Conservation (phyloP, 768 basidiomycete species). For the Heimioporus sp. region DNA sequence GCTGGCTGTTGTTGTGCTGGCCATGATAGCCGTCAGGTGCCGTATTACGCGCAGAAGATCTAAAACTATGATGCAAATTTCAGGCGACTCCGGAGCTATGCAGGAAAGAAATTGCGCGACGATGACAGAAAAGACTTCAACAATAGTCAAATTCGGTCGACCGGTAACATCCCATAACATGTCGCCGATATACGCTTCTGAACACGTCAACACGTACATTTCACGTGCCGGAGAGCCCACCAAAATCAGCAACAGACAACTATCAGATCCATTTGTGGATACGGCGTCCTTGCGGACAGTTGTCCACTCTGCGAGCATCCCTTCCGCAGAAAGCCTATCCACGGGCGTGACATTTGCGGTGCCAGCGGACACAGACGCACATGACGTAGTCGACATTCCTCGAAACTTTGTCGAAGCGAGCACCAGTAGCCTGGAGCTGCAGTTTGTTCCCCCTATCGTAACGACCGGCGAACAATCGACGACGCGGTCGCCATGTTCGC, state of each 20-base stretch:
- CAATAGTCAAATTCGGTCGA: background rate
- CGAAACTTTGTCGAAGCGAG: slow-evolving; percentile 2
- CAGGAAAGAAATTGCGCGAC: background rate
- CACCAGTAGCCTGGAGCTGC: slow-evolving; percentile 19
- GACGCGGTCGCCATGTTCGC: slow-evolving; percentile 2
- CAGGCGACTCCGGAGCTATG: background rate
- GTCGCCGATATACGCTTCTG: background rate
- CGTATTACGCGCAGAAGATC: background rate
- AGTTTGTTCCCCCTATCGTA: slow-evolving; percentile 11
- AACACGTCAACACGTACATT: background rate
- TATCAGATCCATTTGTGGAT: slow-evolving; percentile 17
- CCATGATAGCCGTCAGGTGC: slow-evolving; percentile 3
- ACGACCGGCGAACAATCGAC: background rate
- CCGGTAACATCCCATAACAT: background rate
- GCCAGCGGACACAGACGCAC: background rate
- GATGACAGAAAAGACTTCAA: background rate
- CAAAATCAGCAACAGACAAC: slow-evolving; percentile 5
- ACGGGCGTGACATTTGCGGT: slow-evolving; percentile 1
- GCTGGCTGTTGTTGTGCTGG: slow-evolving; percentile 6
- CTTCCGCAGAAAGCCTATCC: slow-evolving; percentile 10
- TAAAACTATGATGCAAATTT: background rate
- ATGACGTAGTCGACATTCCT: background rate
- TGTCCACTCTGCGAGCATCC: background rate
- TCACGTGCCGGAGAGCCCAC: slow-evolving; percentile 7
- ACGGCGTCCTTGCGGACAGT: slow-evolving; percentile 13